Conservation (phyloP, 441 rosid genomes). For the Lepidium campestre region DNA sequence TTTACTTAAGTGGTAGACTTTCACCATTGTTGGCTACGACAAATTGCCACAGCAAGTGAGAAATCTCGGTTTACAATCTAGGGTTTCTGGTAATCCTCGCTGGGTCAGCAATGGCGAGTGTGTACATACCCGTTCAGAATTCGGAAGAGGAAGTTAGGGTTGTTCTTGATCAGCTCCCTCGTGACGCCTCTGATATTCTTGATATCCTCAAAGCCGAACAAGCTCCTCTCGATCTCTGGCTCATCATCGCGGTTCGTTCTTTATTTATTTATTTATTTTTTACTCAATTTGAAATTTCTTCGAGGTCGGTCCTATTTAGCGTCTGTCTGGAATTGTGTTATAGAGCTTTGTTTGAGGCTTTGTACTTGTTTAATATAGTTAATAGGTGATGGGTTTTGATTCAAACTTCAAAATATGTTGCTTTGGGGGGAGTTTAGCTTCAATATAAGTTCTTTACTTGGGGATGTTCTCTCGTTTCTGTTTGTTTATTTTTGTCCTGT, state of each 20-base stretch:
- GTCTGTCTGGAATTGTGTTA: background rate
- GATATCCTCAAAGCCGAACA: conserved; percentile 99
- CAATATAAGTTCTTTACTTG: background rate
- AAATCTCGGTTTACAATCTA: background rate
- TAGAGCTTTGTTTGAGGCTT: background rate
- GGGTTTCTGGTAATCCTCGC: conserved; percentile 8
- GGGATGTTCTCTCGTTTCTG: background rate
- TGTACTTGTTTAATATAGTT: background rate
- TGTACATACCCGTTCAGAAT: conserved; percentile 95
- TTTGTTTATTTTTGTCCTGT: too few relatives aligned
- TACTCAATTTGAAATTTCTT: background rate
- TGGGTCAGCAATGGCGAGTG: conserved; percentile 56
- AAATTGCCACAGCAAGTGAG: conserved; percentile 1
- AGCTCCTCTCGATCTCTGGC: conserved; percentile 99
- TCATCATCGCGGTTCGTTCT: conserved; percentile 72
- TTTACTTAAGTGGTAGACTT: too few relatives aligned
- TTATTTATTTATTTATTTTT: background rate
- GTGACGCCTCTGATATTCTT: conserved; percentile 93
- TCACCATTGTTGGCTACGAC: background rate
- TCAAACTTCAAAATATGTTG: background rate
- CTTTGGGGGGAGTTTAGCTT: background rate
- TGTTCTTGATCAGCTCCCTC: conserved; percentile 90
- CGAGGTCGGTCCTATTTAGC: background rate
- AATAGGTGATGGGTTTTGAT: background rate
- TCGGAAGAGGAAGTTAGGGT: conserved; percentile 99